Conservation (phyloP, 495 filamentous ascomycete species). For the Recurvomyces mirabilis region DNA sequence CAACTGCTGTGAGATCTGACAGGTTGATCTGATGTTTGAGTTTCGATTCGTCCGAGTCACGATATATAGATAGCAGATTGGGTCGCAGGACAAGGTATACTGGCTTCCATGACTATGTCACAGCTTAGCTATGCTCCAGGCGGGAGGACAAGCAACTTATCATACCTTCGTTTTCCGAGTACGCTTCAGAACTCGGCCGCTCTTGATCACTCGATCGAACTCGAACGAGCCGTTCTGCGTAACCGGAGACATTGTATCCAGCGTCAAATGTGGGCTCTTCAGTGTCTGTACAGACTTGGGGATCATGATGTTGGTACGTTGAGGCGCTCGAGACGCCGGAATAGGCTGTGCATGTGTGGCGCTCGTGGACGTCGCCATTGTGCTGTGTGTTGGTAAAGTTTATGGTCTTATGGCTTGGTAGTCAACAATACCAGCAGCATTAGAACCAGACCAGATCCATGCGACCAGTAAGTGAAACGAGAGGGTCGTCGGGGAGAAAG, state of each 20-base stretch:
- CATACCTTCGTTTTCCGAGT: conserved; percentile 87
- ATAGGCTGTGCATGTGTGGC: too few relatives aligned
- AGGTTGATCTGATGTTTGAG: conserved; percentile 77
- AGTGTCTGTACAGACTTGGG: conserved; percentile 1
- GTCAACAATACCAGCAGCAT: too few relatives aligned
- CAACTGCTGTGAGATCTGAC: conserved; percentile 83
- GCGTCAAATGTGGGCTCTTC: conserved; percentile 39
- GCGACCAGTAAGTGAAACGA: too few relatives aligned
- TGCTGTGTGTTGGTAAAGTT: too few relatives aligned
- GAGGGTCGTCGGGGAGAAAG: too few relatives aligned
- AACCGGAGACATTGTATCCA: conserved; percentile 62
- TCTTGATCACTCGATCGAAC: conserved; percentile 85
- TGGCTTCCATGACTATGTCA: conserved; percentile 65
- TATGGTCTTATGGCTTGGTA: too few relatives aligned
- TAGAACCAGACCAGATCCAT: too few relatives aligned
- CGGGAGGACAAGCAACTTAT: background rate
- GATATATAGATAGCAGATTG: conserved; percentile 91
- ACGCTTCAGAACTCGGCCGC: conserved; percentile 72
- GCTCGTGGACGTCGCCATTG: too few relatives aligned
- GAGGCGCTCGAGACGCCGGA: conserved; percentile 6
- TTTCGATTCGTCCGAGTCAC: conserved; percentile 77
- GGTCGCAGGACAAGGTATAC: conserved; percentile 85
- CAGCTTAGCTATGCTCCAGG: conserved; percentile 4
- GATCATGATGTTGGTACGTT: conserved; percentile 3
- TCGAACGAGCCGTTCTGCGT: conserved; percentile 94